Evolutionary conservation across 441 rosid species (phyloP).

Genomic region (Flueggea neowawraea): DNA sequence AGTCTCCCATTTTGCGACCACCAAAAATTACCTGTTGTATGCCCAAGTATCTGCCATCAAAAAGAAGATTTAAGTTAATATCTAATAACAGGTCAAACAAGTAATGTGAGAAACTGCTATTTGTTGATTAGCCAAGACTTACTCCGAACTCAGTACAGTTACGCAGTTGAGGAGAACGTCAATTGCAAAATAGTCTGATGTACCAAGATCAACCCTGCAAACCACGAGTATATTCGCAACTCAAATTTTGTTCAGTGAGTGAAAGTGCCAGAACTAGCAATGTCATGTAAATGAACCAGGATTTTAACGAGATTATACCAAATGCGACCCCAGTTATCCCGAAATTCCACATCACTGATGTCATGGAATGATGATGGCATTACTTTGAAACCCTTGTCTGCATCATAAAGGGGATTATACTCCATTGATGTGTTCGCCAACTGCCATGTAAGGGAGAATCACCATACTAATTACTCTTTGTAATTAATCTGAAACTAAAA

Average conservation of each 20-base stretch:
- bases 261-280: background rate
- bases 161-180: conserved; percentile 88
- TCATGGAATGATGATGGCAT: conserved; percentile 95
- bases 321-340: conserved; percentile 95
- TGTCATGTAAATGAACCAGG: background rate
- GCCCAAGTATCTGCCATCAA: conserved; percentile 61
- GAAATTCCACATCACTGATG: conserved; percentile 90
- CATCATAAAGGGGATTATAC: conserved; percentile 76
- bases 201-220: conserved; percentile 93
- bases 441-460: conserved; percentile 31
- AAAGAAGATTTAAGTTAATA: background rate
- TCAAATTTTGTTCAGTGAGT: background rate
- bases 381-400: conserved; percentile 70
- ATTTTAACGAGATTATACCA: conserved; percentile 41
- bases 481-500: no score
- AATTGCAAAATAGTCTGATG: conserved; percentile 70
- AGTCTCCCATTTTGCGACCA: conserved; percentile 75
- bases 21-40: conserved; percentile 89
- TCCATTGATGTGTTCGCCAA: conserved; percentile 76
- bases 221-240: background rate
- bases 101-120: background rate
- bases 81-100: no score
- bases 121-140: conserved; percentile 22
- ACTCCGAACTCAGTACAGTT: conserved; percentile 94
- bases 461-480: background rate